A percentile compares a stretch with the other conserved stretches of the same genome.
Conservation (phyloP, 352 stramenopile genomes). For the Stramenopiles sp. region DNA sequence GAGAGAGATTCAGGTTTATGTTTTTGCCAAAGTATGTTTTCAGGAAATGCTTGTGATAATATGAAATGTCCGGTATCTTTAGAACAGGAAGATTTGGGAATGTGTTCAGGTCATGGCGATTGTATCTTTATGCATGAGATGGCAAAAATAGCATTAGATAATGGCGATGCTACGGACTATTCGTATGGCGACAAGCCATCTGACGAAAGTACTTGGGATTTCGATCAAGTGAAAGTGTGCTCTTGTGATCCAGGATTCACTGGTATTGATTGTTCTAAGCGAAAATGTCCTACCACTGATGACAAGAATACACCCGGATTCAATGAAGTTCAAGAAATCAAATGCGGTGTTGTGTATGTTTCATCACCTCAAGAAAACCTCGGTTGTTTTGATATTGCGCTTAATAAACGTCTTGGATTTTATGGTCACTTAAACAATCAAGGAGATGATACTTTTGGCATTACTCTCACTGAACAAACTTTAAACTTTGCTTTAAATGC, state of each 20-base stretch:
- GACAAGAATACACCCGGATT: too few species aligned
- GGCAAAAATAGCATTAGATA: not conserved
- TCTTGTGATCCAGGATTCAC: not conserved
- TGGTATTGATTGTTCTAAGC: not conserved
- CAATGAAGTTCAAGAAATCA: too few species aligned
- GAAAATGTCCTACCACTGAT: not conserved
- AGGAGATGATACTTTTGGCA: too few species aligned
- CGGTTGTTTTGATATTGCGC: too few species aligned
- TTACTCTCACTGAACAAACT: too few species aligned
- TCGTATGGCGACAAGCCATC: conserved; percentile 2
- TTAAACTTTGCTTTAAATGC: too few species aligned
- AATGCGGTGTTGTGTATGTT: too few species aligned
- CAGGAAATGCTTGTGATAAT: not conserved
- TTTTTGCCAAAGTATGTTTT: not conserved
- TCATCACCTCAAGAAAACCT: too few species aligned
- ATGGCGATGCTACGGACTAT: conserved; percentile 1
- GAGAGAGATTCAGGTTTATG: conserved; percentile 1
- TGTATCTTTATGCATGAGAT: conserved; percentile 2
- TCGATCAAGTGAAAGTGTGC: not conserved
- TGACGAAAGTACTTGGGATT: conserved; percentile 1
- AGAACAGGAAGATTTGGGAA: conserved; percentile 1
- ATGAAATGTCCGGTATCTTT: not conserved
- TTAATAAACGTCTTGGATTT: too few species aligned
- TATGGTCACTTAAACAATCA: too few species aligned
- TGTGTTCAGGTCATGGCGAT: conserved; percentile 1